Evolutionary conservation across 163 green algal genomes (phyloP).

Genomic region (Prototheca wickerhamii): DNA sequence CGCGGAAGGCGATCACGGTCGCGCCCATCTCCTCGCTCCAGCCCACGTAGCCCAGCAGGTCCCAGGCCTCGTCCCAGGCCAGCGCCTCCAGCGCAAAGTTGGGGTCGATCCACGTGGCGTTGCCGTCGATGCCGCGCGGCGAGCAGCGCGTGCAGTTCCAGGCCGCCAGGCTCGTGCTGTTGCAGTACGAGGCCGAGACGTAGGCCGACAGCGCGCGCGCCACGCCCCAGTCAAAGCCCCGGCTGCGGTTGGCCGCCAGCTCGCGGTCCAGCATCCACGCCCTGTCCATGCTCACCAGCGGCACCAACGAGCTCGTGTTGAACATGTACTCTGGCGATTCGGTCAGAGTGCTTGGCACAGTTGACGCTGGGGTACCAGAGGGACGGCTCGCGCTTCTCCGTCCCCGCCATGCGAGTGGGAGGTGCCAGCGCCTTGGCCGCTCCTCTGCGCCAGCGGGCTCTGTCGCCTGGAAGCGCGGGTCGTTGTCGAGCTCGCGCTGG

Average conservation of each 20-base stretch:
- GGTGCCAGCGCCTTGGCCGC: not conserved
- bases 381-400: not conserved
- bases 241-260: constrained; percentile 11
- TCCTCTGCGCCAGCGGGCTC: not conserved
- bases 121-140: no score
- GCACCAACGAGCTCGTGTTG: constrained; percentile 19
- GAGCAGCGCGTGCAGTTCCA: constrained; percentile 74
- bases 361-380: not conserved
- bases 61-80: constrained; percentile 39
- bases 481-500: not conserved
- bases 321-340: constrained; percentile 2
- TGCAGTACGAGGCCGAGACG: constrained; percentile 69
- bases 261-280: constrained; percentile 33
- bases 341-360: not conserved
- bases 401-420: not conserved
- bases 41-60: constrained; percentile 65
- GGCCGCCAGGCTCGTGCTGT: constrained; percentile 32
- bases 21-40: constrained; percentile 46
- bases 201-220: constrained; percentile 44
- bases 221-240: constrained; percentile 33
- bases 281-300: constrained; percentile 18
- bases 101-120: not conserved
- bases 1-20: constrained; percentile 66
- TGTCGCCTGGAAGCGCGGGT: constrained; percentile 2
- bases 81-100: not conserved